Conservation (phyloP, 768 basidiomycete species). For the Gymnopilus junonius region DNA sequence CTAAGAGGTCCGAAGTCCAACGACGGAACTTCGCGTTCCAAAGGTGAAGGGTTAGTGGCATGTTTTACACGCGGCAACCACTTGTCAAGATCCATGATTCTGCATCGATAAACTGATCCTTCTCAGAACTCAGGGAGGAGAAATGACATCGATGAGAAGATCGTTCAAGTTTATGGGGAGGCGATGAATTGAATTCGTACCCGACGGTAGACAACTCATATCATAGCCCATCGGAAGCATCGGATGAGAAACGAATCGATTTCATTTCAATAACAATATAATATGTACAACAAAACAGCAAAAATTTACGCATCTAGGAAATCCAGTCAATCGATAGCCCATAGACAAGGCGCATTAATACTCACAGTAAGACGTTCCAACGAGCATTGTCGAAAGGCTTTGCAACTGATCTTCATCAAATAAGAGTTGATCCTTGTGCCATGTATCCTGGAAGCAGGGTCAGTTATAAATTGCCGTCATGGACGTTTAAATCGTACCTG, state of each 20-base stretch:
- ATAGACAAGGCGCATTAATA: constrained; percentile 11
- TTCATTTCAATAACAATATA: neutral
- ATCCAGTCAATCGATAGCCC: constrained; percentile 7
- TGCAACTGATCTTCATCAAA: constrained; percentile 92
- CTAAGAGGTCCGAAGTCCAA: neutral
- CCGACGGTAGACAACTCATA: neutral
- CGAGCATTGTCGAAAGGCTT: constrained; percentile 85
- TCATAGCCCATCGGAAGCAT: neutral
- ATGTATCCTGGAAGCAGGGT: constrained; percentile 67
- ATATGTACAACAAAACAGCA: neutral
- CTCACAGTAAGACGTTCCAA: constrained; percentile 89
- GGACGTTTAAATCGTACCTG: constrained; percentile 46
- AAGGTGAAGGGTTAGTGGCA: neutral
- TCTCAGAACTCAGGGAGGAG: neutral
- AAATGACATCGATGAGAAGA: neutral
- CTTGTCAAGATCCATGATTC: neutral
- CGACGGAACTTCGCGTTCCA: constrained; percentile 1
- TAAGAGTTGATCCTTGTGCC: constrained; percentile 85
- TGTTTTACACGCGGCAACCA: constrained; percentile 18
- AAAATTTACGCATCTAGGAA: constrained; percentile 18
- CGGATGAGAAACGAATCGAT: neutral
- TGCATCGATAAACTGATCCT: neutral
- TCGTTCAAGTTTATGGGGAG: neutral
- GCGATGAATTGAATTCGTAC: neutral
- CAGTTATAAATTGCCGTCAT: constrained; percentile 5